phyloP scores from a whole-genome alignment of 345 rosid species.

The Aquilaria yunnanensis region DNA sequence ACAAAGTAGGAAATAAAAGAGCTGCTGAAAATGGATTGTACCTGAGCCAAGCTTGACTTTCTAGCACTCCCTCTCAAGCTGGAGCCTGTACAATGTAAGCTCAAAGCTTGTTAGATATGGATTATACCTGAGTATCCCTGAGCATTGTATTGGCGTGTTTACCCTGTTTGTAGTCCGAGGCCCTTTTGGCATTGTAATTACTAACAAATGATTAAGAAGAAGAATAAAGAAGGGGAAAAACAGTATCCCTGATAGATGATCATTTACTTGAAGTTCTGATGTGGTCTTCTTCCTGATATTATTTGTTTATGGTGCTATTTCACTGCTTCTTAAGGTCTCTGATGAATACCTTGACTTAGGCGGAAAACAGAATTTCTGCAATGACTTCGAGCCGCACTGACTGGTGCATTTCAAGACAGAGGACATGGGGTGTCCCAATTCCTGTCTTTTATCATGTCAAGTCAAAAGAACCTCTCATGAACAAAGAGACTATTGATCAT shows the following conservation, averaged over 20 bases:
- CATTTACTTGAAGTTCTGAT: slow-evolving; percentile 4
- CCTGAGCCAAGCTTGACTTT: too few relatives aligned
- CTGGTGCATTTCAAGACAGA: slow-evolving; percentile 97
- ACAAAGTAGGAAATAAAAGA: too few relatives aligned
- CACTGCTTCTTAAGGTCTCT: slow-evolving; percentile 13
- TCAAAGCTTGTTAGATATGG: too few relatives aligned
- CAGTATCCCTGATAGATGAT: background rate
- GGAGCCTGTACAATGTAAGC: too few relatives aligned
- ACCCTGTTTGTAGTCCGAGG: too few relatives aligned
- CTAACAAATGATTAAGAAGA: too few relatives aligned
- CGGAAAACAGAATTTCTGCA: slow-evolving; percentile 79
- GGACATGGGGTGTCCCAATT: slow-evolving; percentile 97
- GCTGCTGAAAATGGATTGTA: too few relatives aligned
- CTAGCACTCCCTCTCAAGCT: too few relatives aligned
- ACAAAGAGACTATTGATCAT: slow-evolving; percentile 78
- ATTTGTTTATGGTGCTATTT: background rate
- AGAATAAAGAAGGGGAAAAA: too few relatives aligned
- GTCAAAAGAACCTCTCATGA: slow-evolving; percentile 86
- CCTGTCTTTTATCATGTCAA: slow-evolving; percentile 79
- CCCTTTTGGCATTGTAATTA: too few relatives aligned
- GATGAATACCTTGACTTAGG: slow-evolving; percentile 34
- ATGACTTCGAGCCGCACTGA: slow-evolving; percentile 94
- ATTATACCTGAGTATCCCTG: too few relatives aligned
- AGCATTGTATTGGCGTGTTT: too few relatives aligned
- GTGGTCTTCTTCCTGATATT: background rate